Base-by-base conservation (phyloP, 2,329 filamentous ascomycete genomes). In the Phialophora chinensis region DNA sequence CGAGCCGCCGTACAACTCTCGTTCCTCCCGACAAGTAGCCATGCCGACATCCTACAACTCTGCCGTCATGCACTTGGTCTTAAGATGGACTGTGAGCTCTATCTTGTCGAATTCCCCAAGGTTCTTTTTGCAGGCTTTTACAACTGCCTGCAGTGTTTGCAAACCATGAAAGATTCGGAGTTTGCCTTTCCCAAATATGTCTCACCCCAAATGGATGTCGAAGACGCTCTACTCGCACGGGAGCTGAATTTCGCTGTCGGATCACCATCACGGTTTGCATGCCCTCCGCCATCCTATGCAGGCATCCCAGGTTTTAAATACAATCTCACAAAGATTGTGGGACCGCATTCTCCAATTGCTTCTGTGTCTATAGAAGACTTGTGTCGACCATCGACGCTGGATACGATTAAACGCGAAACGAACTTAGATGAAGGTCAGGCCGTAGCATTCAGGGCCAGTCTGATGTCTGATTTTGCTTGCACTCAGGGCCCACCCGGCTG, bases 401-500 rank as follows among this genome's bases (percentile, higher is more conserved):
- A 67, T 4, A 47, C 61, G 47, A 60, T 73, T 20, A 62, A 59
- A 27, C 29, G 67, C 44, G 59, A 69, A 14, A 70, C 70, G 12
- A 67, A 63, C 4, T 59, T 73, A 5, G 71, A 73, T 63, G 62
- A 69, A 10, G 78, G 76, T 1, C 82, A 84, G 71, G 82, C 83
- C 4, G 65, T 70, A 3, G 86, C 87, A 1, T 74, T 90, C 0
- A 69, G 88, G 0, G 77, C 82, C 20, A 81, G 86, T 2, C 75
- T 91, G 0, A 80, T 78, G 0, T 80, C 82, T 0, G 81, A 82
- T 38, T 75, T 90, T 8, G 84, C 86, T 1, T 78, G 91, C 4
- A 88, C 91, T 11, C 88, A 91, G 77, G 90, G 90, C 0, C 89
- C 89, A 0, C 89, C 89, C 0, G 89, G 90, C 0, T 91, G 89